phyloP scores from a whole-genome alignment of 2,329 filamentous ascomycete genomes.

The Ampelomyces quisqualis region DNA sequence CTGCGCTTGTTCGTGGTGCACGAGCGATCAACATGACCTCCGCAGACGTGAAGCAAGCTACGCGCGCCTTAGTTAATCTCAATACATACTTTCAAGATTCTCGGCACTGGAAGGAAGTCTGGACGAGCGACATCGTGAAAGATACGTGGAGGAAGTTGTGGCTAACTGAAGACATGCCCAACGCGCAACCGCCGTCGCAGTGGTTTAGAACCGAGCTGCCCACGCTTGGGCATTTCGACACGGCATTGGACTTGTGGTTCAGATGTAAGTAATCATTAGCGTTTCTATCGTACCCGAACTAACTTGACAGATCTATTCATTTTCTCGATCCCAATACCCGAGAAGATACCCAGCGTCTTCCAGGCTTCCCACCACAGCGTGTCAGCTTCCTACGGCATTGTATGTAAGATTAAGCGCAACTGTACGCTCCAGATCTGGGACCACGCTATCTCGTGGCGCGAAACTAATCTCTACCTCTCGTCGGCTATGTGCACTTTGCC shows the following conservation, averaged over 20 bases:
- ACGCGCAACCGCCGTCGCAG: conserved; percentile 44
- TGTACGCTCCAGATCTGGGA: conserved; percentile 65
- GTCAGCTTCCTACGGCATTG: conserved; percentile 61
- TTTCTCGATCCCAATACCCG: conserved; percentile 59
- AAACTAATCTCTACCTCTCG: conserved; percentile 49
- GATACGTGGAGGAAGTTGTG: conserved; percentile 50
- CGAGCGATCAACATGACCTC: conserved; percentile 42
- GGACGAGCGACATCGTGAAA: conserved; percentile 51
- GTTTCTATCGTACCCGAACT: no score
- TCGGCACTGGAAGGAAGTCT: conserved; percentile 50
- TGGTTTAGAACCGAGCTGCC: conserved; percentile 51
- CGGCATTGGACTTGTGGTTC: conserved; percentile 50
- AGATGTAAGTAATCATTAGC: conserved; percentile 47
- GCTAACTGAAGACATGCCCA: conserved; percentile 49
- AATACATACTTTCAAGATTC: conserved; percentile 50
- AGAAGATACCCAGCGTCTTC: conserved; percentile 60
- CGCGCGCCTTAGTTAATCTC: conserved; percentile 45
- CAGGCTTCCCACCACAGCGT: conserved; percentile 65
- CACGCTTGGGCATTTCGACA: conserved; percentile 50
- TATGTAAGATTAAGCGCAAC: conserved; percentile 62
- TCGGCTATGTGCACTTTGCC: conserved; percentile 46
- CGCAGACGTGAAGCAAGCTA: conserved; percentile 46
- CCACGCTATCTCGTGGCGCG: conserved; percentile 63
- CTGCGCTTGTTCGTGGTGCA: conserved; percentile 44
- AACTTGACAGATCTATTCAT: conserved; percentile 51